These are phyloP conservation scores for Torulaspora franciscae DNA, from an alignment of 805 yeast species.

Conservation along the genomic window DNA sequence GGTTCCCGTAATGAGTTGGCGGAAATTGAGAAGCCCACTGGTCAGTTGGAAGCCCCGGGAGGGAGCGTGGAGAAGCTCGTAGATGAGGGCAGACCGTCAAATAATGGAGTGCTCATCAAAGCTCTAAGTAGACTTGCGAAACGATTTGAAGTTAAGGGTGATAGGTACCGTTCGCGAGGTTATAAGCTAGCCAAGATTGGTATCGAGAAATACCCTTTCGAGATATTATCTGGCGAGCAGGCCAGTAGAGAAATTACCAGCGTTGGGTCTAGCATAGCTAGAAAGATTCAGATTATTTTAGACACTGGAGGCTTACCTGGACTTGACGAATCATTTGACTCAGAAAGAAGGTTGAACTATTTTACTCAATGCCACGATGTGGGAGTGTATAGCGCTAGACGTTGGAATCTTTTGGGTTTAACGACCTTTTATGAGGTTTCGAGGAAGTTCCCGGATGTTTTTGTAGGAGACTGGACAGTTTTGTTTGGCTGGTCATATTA, in stretches of 20 bases:
- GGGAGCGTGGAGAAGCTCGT: neutral
- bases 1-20: neutral
- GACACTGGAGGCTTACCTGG: constrained; percentile 27
- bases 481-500: constrained; percentile 34
- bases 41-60: neutral
- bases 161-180: constrained; percentile 27
- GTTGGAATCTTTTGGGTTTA: constrained; percentile 22
- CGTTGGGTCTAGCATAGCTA: constrained; percentile 31
- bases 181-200: constrained; percentile 28
- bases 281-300: constrained; percentile 28
- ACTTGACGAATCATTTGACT: constrained; percentile 11
- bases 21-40: neutral
- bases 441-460: constrained; percentile 17
- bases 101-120: constrained; percentile 19
- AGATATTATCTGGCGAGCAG: constrained; percentile 27
- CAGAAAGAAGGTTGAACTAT: constrained; percentile 22
- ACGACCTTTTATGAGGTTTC: constrained; percentile 21
- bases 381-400: constrained; percentile 28
- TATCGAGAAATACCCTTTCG: constrained; percentile 18
- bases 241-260: constrained; percentile 24
- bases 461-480: constrained; percentile 26
- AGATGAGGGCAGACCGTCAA: neutral
- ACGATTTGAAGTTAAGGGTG: constrained; percentile 28
- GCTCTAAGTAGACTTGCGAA: constrained; percentile 20
- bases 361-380: constrained; percentile 30